Base-by-base conservation (phyloP, 805 yeast species). In the Myxozyma lipomycoides region DNA sequence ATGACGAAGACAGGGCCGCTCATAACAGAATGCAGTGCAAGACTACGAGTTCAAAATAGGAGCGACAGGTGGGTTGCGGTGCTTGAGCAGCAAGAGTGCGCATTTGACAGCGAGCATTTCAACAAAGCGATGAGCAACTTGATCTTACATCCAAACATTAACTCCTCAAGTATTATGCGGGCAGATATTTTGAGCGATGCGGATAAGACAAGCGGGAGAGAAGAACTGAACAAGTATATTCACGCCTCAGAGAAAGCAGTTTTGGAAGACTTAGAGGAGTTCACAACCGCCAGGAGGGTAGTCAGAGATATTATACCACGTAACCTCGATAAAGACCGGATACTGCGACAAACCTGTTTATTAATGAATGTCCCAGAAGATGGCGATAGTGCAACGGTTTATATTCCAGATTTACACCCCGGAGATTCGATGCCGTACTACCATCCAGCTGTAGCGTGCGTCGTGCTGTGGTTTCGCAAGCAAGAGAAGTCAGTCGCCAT, bases 261-360 rank as follows among this genome's bases (percentile, higher is more conserved):
- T 22, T 30, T 28, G 23, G 37, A 2, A 25, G 17, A 24, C n/a
- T 23, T 28, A 22, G 10, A 18, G 1, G 26, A 34, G 32, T 28
- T 28, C 32, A 28, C 32, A 18, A 21, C n/a, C 12, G 21, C 34
- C 18, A 50, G 72, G 40, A 64, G 67, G 19, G 81, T 84, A 42
- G 86, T 88, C n/a, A 77, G 97, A 59, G 73, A 95, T 59, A 81
- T 90, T 32, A 77, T 90, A n/a, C 98, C 98, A 9, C 74, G 97
- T 67, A 90, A 90, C 62, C 95, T 96, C 0, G 81, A 79, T 64
- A 84, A 86, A 61, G 98, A 90, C 64, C 77, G 78, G 45, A 78
- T 86, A 22, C 80, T 89, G 55, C 86, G 86, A 64, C 98, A 91
- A 67, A 84, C 96, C 0, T 90, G 97, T 67, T 67, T 81, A 79